phyloP scores from a whole-genome alignment of 805 yeast species.

The Hanseniaspora thailandica region DNA sequence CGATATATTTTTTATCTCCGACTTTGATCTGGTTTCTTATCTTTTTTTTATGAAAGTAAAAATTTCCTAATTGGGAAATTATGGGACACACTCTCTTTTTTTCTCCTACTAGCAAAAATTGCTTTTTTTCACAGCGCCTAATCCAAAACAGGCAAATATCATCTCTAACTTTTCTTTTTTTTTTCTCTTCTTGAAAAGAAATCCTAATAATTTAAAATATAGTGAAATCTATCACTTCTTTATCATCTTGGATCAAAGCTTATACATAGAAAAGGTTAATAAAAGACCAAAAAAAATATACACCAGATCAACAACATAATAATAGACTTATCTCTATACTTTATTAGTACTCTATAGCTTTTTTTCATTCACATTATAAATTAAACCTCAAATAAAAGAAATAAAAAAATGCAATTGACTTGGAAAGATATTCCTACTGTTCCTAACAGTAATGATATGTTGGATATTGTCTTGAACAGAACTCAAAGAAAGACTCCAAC shows the following conservation, averaged over 20 bases:
- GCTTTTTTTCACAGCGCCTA: not conserved
- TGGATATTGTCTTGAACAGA: slow-evolving; percentile 92
- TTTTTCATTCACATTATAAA: not conserved
- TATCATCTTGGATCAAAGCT: not conserved
- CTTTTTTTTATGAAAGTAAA: too few relatives aligned
- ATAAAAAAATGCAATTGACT: slow-evolving; percentile 68
- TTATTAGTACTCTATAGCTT: not conserved
- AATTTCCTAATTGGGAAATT: not conserved
- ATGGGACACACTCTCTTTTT: too few relatives aligned
- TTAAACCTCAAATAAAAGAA: not conserved
- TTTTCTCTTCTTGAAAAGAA: not conserved
- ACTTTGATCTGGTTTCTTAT: not conserved
- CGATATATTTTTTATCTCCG: not conserved
- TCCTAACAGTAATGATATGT: slow-evolving; percentile 79
- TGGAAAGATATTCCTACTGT: slow-evolving; percentile 98
- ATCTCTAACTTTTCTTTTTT: not conserved
- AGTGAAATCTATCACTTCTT: too few relatives aligned
- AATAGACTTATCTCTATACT: not conserved
- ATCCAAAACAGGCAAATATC: not conserved
- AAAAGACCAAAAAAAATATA: not conserved
- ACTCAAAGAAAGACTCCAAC: slow-evolving; percentile 99
- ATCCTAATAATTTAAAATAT: too few relatives aligned
- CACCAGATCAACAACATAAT: too few relatives aligned
- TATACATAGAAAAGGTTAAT: not conserved
- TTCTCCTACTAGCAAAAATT: not conserved